These are phyloP conservation scores for Nakazawaea peltata DNA, from an alignment of 805 yeast species.

Conservation along the genomic window DNA sequence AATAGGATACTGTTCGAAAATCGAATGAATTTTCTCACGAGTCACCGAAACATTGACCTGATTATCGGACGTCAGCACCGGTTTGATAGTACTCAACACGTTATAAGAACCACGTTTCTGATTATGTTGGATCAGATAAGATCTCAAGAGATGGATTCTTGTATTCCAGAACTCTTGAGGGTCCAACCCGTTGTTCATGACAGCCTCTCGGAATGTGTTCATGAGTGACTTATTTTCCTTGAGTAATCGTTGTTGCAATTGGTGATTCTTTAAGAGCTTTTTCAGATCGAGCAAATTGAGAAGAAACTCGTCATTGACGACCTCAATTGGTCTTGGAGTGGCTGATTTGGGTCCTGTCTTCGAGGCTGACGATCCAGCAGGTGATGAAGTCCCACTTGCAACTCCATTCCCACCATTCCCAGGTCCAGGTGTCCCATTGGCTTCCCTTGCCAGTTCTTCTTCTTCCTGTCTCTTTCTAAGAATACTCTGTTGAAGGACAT, in stretches of 20 bases:
- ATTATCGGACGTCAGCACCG: slow-evolving; percentile 88
- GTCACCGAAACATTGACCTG: slow-evolving; percentile 91
- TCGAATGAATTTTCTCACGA: slow-evolving; percentile 80
- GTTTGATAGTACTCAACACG: slow-evolving; percentile 87
- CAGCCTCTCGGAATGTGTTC: slow-evolving; percentile 80
- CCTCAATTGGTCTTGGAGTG: slow-evolving; percentile 9
- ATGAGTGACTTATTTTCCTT: slow-evolving; percentile 62
- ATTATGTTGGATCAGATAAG: slow-evolving; percentile 75
- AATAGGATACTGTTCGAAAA: slow-evolving; percentile 88
- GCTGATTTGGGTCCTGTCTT: neutral
- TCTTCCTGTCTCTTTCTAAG: slow-evolving; percentile 44
- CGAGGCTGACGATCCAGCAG: too few species aligned
- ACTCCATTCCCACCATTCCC: too few species aligned
- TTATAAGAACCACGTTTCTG: slow-evolving; percentile 92
- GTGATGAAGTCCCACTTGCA: neutral
- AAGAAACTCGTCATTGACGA: slow-evolving; percentile 14
- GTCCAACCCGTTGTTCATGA: slow-evolving; percentile 66
- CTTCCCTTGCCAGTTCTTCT: slow-evolving; percentile 1
- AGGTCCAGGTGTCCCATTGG: too few species aligned
- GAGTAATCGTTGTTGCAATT: slow-evolving; percentile 71
- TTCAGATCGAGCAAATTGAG: slow-evolving; percentile 39
- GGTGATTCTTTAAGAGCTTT: slow-evolving; percentile 59
- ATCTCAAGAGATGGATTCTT: slow-evolving; percentile 68
- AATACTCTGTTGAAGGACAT: slow-evolving; percentile 56
- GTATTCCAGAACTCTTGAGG: slow-evolving; percentile 86